A percentile compares a stretch with the other conserved stretches of the same genome.
Conservation (phyloP, 768 basidiomycete species). For the Coprinopsis cinerea region DNA sequence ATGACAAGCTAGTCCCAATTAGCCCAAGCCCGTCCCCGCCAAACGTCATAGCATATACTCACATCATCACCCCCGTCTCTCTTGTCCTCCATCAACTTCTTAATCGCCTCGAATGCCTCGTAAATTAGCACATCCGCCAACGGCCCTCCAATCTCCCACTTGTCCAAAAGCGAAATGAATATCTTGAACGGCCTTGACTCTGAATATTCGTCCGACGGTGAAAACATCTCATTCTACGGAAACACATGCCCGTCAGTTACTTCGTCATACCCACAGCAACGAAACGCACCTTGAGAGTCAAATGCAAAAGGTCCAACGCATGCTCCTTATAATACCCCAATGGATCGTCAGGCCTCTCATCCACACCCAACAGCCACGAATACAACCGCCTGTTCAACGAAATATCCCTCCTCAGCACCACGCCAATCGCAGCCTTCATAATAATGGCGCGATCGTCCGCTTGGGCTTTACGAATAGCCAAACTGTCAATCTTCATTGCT, state of each 20-base stretch:
- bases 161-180: constrained; percentile 90
- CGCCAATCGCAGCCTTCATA: constrained; percentile 79
- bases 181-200: constrained; percentile 91
- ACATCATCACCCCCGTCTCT: constrained; percentile 60
- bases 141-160: constrained; percentile 89
- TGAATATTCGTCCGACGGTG: constrained; percentile 64
- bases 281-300: constrained; percentile 61
- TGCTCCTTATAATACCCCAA: constrained; percentile 62
- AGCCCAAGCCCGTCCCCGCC: too few species aligned
- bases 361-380: constrained; percentile 85
- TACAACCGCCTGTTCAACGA: constrained; percentile 91
- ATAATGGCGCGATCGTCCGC: constrained; percentile 73
- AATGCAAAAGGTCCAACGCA: constrained; percentile 63
- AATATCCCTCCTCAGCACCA: constrained; percentile 88
- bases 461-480: constrained; percentile 62
- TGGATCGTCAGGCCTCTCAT: constrained; percentile 73
- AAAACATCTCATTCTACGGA: constrained; percentile 75
- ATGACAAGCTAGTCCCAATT: constrained; percentile 72
- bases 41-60: constrained; percentile 17
- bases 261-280: too few species aligned
- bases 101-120: constrained; percentile 74
- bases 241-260: constrained; percentile 2
- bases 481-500: constrained; percentile 67
- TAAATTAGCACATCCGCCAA: constrained; percentile 76
- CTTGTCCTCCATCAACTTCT: constrained; percentile 44